Evolutionary conservation across 1,139 yeast genomes (phyloP), one percentile per base, ranked within the genome.

Genomic region (Yamadazyma triangularis): DNA sequence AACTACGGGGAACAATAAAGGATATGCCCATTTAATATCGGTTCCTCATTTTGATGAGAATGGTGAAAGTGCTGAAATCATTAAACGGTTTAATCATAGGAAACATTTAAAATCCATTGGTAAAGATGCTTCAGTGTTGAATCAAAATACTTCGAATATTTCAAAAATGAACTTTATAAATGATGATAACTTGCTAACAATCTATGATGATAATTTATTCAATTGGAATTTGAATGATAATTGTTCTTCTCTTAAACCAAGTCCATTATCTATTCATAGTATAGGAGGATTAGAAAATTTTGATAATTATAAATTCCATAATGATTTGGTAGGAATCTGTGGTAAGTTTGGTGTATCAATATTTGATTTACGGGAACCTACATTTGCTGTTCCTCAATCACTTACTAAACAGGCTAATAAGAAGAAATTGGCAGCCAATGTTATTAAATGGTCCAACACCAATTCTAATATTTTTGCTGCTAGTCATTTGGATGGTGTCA

Each of bases 301-400:
- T 34, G 82, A 80, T 40, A 53, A 73, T 1, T 67, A 77, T 19
- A 58, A 64, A 0, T 44, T 55, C 14, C 59, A 70, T 22, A 27
- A 35, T 4, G 45, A 50, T 21, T 45, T 56, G 2, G 39, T 81
- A 22, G 83, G 86, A 0, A 55, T 82, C 3, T 77, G 83, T 32
- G 89, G 93, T 3, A 61, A 64, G 25, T 79, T 78, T 48, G 94
- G 94, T 1, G 70, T 83, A 4, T 77, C 89, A 0, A 56, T 85
- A 30, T 69, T 77, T 45, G 95, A 85, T 51, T 55, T 81, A 37
- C 65, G 93, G 41, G 64, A 66, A 11, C 50, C 64, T 3, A 55
- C 48, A 27, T 64, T 62, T 37, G 54, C 53, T 30, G 53, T 64
- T 3, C 72, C 72, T n/a, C 40, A 50, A 4, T 35, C 52, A 2